These are phyloP conservation scores for Cetradonia linearis DNA, from an alignment of 495 filamentous ascomycete species.

Conservation along the genomic window DNA sequence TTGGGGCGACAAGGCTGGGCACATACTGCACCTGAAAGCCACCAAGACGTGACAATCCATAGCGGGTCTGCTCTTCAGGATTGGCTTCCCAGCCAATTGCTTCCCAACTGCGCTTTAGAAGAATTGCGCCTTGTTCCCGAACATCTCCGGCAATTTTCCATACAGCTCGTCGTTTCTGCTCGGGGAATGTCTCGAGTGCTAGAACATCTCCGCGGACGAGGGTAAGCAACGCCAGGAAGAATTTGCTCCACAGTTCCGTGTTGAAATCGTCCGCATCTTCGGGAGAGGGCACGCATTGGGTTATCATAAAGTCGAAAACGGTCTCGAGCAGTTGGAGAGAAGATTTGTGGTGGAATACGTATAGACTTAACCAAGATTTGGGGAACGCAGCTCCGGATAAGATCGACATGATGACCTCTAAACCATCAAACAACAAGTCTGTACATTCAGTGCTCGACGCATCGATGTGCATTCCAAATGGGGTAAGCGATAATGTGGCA, in stretches of 20 bases:
- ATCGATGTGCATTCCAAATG: conserved; percentile 49
- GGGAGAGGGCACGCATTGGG: conserved; percentile 69
- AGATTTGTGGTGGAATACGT: conserved; percentile 90
- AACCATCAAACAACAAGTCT: conserved; percentile 58
- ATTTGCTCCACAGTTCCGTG: conserved; percentile 85
- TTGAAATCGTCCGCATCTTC: conserved; percentile 91
- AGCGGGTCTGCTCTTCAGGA: conserved; percentile 59
- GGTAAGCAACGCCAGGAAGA: conserved; percentile 80
- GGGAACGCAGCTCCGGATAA: conserved; percentile 86
- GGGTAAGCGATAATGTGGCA: conserved; percentile 64
- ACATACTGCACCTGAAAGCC: conserved; percentile 99
- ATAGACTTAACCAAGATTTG: conserved; percentile 77
- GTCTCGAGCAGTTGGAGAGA: conserved; percentile 83
- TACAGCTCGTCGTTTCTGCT: conserved; percentile 89
- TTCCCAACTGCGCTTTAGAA: conserved; percentile 81
- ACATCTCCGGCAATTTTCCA: conserved; percentile 99
- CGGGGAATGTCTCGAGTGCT: conserved; percentile 90
- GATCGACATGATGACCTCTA: conserved; percentile 81
- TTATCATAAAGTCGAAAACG: conserved; percentile 62
- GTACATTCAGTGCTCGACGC: conserved; percentile 47
- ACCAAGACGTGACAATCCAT: conserved; percentile 74
- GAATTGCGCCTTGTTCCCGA: conserved; percentile 75
- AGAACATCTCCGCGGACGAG: conserved; percentile 81
- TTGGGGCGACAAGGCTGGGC: conserved; percentile 77
- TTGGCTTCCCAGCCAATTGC: conserved; percentile 94